These are phyloP conservation scores for Jaltomata sinuosa DNA, from an alignment of 257 asterid species.

Conservation along the genomic window DNA sequence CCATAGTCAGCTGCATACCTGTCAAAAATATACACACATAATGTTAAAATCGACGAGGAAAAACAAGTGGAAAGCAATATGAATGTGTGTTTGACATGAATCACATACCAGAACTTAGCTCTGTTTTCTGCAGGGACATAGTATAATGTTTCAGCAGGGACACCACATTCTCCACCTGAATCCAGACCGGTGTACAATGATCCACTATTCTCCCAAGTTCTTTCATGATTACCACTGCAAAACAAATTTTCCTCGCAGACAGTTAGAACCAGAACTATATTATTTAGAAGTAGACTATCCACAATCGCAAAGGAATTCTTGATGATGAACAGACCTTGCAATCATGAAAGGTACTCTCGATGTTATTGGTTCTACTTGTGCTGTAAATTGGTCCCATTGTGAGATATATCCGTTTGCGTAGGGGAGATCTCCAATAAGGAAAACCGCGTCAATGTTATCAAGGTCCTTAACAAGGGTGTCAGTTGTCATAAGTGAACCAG, in stretches of 20 bases:
- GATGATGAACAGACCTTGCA: constrained; percentile 44
- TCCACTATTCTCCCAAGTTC: constrained; percentile 31
- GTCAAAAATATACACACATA: neutral
- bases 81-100: neutral
- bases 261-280: neutral
- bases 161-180: constrained; percentile 52
- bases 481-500: constrained; percentile 76
- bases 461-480: constrained; percentile 64
- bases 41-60: neutral
- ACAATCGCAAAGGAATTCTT: neutral
- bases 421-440: constrained; percentile 52
- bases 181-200: constrained; percentile 24
- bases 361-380: constrained; percentile 75
- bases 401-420: constrained; percentile 63
- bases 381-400: constrained; percentile 91
- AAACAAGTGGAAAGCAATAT: neutral
- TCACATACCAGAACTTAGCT: constrained; percentile 40
- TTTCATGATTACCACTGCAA: constrained; percentile 45
- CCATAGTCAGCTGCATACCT: constrained; percentile 40
- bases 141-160: constrained; percentile 37
- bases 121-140: constrained; percentile 37
- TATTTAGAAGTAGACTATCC: neutral
- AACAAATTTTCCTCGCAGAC: neutral
- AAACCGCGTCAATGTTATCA: constrained; percentile 38
- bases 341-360: constrained; percentile 77